Evolutionary conservation across 352 stramenopile species (phyloP).

Genomic region (Globisporangium canariense): DNA sequence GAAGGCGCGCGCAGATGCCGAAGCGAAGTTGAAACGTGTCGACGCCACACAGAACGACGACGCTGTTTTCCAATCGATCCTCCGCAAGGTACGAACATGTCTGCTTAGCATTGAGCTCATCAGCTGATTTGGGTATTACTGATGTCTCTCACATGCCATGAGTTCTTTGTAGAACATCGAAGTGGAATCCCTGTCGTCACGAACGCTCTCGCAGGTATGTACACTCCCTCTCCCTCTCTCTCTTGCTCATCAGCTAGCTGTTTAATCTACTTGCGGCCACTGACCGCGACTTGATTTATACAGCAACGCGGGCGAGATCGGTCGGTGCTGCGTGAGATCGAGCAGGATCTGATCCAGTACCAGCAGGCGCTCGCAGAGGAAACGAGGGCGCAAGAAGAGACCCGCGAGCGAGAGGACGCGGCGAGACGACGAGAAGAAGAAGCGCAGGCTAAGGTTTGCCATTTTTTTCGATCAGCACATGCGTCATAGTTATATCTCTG

Average conservation of each 20-base stretch:
- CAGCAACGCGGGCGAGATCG: constrained; percentile 41
- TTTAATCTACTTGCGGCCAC: too few relatives aligned
- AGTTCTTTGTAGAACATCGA: constrained; percentile 15
- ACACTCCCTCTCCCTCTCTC: too few relatives aligned
- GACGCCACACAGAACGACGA: constrained; percentile 16
- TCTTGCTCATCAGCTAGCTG: too few relatives aligned
- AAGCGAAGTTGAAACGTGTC: constrained; percentile 34
- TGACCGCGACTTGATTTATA: neutral
- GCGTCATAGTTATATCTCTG: neutral
- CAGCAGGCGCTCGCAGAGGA: constrained; percentile 34
- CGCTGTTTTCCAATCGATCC: constrained; percentile 20
- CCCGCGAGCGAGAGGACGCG: constrained; percentile 32
- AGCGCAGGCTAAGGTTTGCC: constrained; percentile 32
- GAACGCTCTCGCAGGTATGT: constrained; percentile 36
- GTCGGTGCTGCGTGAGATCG: constrained; percentile 36
- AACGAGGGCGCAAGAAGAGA: constrained; percentile 28
- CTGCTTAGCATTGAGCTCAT: neutral
- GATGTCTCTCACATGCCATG: neutral
- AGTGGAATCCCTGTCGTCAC: constrained; percentile 29
- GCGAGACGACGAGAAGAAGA: constrained; percentile 27
- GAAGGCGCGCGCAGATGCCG: constrained; percentile 45
- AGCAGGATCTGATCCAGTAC: constrained; percentile 45
- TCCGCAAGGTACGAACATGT: constrained; percentile 22
- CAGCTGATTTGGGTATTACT: neutral
- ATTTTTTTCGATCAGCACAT: neutral